phyloP scores from a whole-genome alignment of 2,329 filamentous ascomycete species.

The Paraphoma chrysanthemicola region DNA sequence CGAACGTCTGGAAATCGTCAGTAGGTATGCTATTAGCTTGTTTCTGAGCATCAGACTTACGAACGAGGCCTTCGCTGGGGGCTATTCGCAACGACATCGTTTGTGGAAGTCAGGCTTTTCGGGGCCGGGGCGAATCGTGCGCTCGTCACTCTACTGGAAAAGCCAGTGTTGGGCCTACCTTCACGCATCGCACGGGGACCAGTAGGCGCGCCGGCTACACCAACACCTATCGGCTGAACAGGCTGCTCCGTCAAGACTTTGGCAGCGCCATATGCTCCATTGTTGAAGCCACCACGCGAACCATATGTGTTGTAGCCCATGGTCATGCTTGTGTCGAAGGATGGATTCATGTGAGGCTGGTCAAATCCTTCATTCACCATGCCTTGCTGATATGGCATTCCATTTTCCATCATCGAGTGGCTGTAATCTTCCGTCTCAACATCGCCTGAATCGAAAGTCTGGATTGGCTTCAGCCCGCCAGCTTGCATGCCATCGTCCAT shows the following conservation, averaged over 20 bases:
- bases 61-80: constrained; percentile 37
- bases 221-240: constrained; percentile 59
- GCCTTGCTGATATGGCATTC: constrained; percentile 34
- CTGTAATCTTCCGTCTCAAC: constrained; percentile 28
- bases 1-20: constrained; percentile 33
- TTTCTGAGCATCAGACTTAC: constrained; percentile 25
- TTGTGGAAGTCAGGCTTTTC: constrained; percentile 27
- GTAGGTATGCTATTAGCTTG: neutral
- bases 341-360: constrained; percentile 54
- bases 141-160: constrained; percentile 64
- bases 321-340: constrained; percentile 48
- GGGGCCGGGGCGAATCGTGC: constrained; percentile 31
- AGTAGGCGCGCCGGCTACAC: constrained; percentile 76
- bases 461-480: constrained; percentile 40
- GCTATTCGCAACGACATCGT: constrained; percentile 27
- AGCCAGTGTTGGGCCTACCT: constrained; percentile 81
- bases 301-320: constrained; percentile 49
- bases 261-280: constrained; percentile 45
- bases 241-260: constrained; percentile 44
- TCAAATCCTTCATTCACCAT: constrained; percentile 60
- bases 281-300: constrained; percentile 55
- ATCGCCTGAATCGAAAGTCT: constrained; percentile 42
- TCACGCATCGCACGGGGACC: constrained; percentile 95
- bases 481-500: constrained; percentile 16
- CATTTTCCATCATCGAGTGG: constrained; percentile 37